These are phyloP conservation scores for Myxozyma neglecta DNA, from an alignment of 805 yeast species.

Conservation along the genomic window DNA sequence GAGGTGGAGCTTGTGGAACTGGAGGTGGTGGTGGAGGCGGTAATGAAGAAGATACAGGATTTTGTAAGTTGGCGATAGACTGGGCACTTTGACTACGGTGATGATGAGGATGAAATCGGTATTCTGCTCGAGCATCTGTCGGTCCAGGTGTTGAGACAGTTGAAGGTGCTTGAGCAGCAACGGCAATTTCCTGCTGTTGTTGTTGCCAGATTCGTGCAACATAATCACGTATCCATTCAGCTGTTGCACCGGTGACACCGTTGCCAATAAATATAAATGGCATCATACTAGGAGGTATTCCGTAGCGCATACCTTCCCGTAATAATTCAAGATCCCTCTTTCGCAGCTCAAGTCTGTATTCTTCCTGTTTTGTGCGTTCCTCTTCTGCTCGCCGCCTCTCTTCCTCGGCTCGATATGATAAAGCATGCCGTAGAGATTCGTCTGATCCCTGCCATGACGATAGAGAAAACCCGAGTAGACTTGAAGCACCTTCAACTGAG, in stretches of 20 bases:
- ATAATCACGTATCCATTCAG: conserved; percentile 31
- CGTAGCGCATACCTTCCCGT: conserved; percentile 54
- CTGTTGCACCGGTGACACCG: conserved; percentile 28
- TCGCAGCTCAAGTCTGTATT: conserved; percentile 58
- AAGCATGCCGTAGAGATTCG: conserved; percentile 30
- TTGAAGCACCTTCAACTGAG: background rate
- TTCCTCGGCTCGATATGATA: conserved; percentile 31
- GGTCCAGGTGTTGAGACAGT: conserved; percentile 6
- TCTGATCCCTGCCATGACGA: conserved; percentile 30
- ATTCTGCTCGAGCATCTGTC: conserved; percentile 1
- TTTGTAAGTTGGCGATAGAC: conserved; percentile 7
- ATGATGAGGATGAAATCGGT: conserved; percentile 14
- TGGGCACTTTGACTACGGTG: conserved; percentile 23
- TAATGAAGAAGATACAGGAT: background rate
- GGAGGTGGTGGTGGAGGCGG: conserved; percentile 20
- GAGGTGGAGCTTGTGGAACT: conserved; percentile 12
- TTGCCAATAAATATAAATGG: conserved; percentile 53
- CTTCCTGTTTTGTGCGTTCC: conserved; percentile 75
- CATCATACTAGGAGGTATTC: conserved; percentile 61
- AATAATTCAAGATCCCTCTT: conserved; percentile 58
- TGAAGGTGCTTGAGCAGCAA: background rate
- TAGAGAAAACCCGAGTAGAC: conserved; percentile 23
- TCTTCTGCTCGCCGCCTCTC: conserved; percentile 51
- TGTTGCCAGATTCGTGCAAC: conserved; percentile 30
- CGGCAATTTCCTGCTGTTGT: conserved; percentile 24